Percentiles rank a stretch among this genome's conserved stretches.
Conservation (phyloP, 164 flowering plant species). For the Magnolia officinalis region DNA sequence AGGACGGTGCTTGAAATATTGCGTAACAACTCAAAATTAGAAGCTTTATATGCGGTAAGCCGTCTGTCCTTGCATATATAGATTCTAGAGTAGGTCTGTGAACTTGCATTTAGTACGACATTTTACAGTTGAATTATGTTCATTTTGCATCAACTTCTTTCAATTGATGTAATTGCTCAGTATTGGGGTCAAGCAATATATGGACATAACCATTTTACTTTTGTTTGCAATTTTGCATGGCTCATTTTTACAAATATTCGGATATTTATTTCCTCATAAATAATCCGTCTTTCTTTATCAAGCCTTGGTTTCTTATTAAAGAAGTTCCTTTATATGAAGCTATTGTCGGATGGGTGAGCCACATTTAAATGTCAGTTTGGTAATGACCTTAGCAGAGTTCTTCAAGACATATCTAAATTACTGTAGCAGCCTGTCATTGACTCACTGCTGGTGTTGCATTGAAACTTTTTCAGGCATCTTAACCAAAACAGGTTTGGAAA, state of each 20-base stretch:
- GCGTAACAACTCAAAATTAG: conserved; percentile 88
- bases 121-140: neutral
- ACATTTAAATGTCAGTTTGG: too few relatives aligned
- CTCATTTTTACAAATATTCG: neutral
- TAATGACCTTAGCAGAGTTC: too few relatives aligned
- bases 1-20: conserved; percentile 89
- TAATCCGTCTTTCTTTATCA: neutral
- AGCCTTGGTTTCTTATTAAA: neutral
- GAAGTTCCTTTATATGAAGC: too few relatives aligned
- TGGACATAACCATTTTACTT: neutral
- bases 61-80: neutral
- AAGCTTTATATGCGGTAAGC: conserved; percentile 84
- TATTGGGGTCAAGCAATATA: neutral
- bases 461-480: too few relatives aligned
- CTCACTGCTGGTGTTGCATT: too few relatives aligned
- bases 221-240: neutral
- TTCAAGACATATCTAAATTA: too few relatives aligned
- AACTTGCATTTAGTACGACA: neutral
- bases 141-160: neutral
- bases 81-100: too few relatives aligned
- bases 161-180: neutral
- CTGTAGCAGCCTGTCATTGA: too few relatives aligned
- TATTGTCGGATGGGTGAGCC: too few relatives aligned
- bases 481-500: too few relatives aligned
- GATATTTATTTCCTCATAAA: neutral